Base-by-base conservation (phyloP, 768 basidiomycete genomes). In the Serpula lacrymans region DNA sequence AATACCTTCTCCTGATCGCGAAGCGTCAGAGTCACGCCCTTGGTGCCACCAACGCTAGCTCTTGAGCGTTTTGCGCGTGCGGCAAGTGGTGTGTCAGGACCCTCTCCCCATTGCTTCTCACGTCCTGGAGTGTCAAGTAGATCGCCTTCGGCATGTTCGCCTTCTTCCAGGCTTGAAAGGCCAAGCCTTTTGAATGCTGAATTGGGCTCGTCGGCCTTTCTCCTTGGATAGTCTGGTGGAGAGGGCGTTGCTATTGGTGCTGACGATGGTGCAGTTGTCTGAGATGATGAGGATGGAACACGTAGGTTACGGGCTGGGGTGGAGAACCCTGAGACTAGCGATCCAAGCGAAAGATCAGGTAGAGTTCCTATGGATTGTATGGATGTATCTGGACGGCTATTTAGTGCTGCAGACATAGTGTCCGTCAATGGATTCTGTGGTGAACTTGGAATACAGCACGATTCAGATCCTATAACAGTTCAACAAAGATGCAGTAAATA, bases 1-100 rank as follows among this genome's bases (percentile, higher is more conserved):
- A 71, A 37, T 50, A 90, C 95, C 77, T 97, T 95, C 66, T 98
- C 94, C 62, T 99, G 95, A 59, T 98, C 95, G 6, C 93, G 77
- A 11, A 99, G 72, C 0, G 94, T 95, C 50, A 96, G 75, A 12
- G 78, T 64, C 20, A 55, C 65, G 9, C 59, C 60, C 23, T 64
- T 71, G 13, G 56, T 52, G 10, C 50, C 58, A 10, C 50, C 41
- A 13, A 48, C 45, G 14, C 40, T 53, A n/a, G 41, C 54, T 43
- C 63, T 51, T n/a, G 53, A 52, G 20, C 72, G 71, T 55, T 75
- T 77, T 16, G 68, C 61, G 12, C 75, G 69, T 11, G 55, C 52
- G 6, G 69, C 63, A 24, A 65, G 53, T n/a, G 78, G 78, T 4
- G 78, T 78, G 29, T 75, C 77, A 8, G 64, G 68, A 10, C 60